Conservation (phyloP, 352 stramenopile species). For the Phytophthora litchii region DNA sequence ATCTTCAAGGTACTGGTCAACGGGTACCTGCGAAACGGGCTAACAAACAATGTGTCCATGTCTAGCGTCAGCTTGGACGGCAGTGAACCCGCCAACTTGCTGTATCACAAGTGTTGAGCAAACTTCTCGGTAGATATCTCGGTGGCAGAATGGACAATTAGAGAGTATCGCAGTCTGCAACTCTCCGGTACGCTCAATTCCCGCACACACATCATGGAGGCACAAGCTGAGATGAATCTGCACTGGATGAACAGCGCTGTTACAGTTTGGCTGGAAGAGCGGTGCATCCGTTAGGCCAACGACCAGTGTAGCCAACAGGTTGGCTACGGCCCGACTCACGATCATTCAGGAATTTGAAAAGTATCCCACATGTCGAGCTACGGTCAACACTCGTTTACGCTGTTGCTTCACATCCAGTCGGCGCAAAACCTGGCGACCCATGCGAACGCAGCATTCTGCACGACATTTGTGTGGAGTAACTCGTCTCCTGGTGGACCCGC, state of each 20-base stretch:
- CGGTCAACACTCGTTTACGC: constrained; percentile 16
- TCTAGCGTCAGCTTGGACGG: no score
- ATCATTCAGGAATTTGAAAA: constrained; percentile 14
- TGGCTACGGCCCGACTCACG: constrained; percentile 19
- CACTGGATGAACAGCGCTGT: neutral
- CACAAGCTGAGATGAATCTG: neutral
- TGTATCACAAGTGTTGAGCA: no score
- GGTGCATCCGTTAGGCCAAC: neutral
- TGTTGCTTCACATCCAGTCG: constrained; percentile 18
- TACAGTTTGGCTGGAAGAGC: neutral
- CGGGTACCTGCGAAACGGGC: no score
- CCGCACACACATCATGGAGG: constrained; percentile 3
- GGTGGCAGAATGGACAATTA: constrained; percentile 7
- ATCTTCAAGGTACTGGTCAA: neutral
- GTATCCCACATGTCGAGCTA: constrained; percentile 9
- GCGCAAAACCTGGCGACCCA: constrained; percentile 13
- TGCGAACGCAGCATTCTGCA: constrained; percentile 19
- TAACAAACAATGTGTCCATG: constrained; percentile 1
- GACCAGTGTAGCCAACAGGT: no score
- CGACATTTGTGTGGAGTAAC: constrained; percentile 26
- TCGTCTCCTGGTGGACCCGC: neutral
- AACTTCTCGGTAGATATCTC: neutral
- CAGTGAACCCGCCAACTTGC: no score
- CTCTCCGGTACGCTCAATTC: neutral
- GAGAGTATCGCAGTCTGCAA: neutral